Evolutionary conservation across 768 basidiomycete genomes (phyloP).

Genomic region (Cubamyces lactineus): DNA sequence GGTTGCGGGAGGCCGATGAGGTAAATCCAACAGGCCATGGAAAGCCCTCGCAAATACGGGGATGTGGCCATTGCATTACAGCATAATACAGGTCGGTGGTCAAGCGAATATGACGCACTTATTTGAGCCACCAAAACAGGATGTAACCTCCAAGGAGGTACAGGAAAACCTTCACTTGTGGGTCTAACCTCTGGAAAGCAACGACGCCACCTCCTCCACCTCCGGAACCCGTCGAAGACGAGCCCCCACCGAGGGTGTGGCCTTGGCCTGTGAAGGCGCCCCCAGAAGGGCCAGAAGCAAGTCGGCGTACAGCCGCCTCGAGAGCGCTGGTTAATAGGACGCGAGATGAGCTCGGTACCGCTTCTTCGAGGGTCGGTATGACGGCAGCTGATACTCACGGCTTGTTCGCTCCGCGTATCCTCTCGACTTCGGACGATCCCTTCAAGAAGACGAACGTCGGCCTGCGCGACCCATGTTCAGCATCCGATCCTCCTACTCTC

Average conservation of each 20-base stretch:
- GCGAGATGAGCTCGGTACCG: background rate
- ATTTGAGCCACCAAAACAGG: constrained; percentile 50
- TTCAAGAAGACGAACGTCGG: constrained; percentile 83
- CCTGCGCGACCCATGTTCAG: constrained; percentile 44
- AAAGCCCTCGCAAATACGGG: background rate
- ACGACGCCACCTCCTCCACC: constrained; percentile 40
- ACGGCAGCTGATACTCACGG: constrained; percentile 44
- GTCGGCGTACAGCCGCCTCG: constrained; percentile 58
- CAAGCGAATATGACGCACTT: background rate
- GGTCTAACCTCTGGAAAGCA: constrained; percentile 56
- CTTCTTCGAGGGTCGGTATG: background rate
- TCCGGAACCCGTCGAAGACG: constrained; percentile 40
- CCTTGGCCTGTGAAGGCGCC: constrained; percentile 72
- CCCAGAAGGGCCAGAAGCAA: constrained; percentile 46
- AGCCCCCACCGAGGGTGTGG: constrained; percentile 63
- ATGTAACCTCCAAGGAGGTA: constrained; percentile 66
- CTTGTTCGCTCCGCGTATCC: constrained; percentile 72
- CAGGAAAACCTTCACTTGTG: constrained; percentile 68
- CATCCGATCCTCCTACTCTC: background rate
- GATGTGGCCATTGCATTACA: background rate
- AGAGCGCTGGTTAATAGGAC: constrained; percentile 50
- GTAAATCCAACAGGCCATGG: background rate
- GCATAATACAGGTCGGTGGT: background rate
- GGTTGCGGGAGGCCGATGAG: too few species aligned
- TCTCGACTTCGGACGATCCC: constrained; percentile 66